Evolutionary conservation across 805 yeast species (phyloP).

Genomic region (Yarrowia deformans): DNA sequence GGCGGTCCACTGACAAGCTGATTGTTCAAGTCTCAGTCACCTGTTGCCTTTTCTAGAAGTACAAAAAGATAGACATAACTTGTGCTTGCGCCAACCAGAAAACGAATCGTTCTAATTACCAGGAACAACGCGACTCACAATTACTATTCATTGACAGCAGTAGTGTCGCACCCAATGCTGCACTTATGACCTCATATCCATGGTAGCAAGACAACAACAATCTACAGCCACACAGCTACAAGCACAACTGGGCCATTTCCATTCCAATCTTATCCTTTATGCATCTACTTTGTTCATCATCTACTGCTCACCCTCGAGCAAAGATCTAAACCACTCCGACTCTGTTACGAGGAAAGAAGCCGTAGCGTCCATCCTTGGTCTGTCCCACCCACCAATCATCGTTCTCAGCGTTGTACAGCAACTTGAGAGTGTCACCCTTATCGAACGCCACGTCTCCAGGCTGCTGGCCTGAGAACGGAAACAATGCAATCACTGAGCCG

Average conservation of each 20-base stretch:
- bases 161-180: neutral
- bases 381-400: slow-evolving; percentile 62
- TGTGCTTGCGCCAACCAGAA: neutral
- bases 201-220: neutral
- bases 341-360: slow-evolving; percentile 59
- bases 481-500: slow-evolving; percentile 46
- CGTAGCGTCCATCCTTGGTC: slow-evolving; percentile 53
- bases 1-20: no score
- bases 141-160: no score
- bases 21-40: neutral
- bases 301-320: neutral
- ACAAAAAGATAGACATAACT: no score
- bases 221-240: neutral
- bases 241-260: neutral
- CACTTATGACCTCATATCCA: neutral
- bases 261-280: slow-evolving; percentile 2
- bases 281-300: slow-evolving; percentile 1
- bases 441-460: slow-evolving; percentile 52
- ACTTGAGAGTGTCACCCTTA: slow-evolving; percentile 51
- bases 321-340: slow-evolving; percentile 45
- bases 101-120: neutral
- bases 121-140: neutral
- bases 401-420: slow-evolving; percentile 51
- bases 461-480: slow-evolving; percentile 51
- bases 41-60: neutral